phyloP scores from a whole-genome alignment of 257 asterid species.

The Solanum okadae region DNA sequence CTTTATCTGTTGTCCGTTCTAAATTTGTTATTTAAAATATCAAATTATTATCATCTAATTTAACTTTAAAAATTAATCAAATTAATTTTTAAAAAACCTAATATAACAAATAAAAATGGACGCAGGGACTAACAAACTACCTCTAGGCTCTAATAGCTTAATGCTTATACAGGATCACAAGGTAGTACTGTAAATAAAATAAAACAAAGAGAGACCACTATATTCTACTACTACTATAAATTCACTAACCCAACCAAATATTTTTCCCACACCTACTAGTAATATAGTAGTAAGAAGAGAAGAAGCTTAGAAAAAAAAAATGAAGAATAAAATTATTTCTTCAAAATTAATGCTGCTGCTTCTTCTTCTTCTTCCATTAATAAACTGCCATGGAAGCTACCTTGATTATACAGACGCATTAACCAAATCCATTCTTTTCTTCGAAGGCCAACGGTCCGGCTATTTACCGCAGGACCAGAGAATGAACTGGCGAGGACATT shows the following conservation, averaged over 20 bases:
- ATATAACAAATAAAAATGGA: too few relatives aligned
- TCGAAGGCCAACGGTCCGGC: slow-evolving; percentile 95
- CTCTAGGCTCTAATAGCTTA: neutral
- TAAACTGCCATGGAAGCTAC: slow-evolving; percentile 16
- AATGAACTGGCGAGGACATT: slow-evolving; percentile 70
- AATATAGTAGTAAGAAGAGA: neutral
- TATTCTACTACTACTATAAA: neutral
- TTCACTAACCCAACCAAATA: neutral
- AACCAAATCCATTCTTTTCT: slow-evolving; percentile 68
- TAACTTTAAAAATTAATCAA: too few relatives aligned
- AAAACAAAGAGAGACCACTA: neutral
- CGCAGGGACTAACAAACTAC: neutral
- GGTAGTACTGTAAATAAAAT: neutral
- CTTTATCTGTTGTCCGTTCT: too few relatives aligned
- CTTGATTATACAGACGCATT: slow-evolving; percentile 76
- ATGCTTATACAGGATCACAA: neutral
- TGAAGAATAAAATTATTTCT: neutral
- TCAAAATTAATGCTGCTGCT: neutral
- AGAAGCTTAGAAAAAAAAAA: neutral
- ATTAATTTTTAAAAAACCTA: fast-evolving
- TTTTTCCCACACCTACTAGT: neutral
- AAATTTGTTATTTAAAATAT: too few relatives aligned
- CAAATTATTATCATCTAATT: too few relatives aligned
- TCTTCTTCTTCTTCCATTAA: neutral
- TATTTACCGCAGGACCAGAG: slow-evolving; percentile 77